Conservation (phyloP, 176 grass and related monocot species). For the Carex parvula region DNA sequence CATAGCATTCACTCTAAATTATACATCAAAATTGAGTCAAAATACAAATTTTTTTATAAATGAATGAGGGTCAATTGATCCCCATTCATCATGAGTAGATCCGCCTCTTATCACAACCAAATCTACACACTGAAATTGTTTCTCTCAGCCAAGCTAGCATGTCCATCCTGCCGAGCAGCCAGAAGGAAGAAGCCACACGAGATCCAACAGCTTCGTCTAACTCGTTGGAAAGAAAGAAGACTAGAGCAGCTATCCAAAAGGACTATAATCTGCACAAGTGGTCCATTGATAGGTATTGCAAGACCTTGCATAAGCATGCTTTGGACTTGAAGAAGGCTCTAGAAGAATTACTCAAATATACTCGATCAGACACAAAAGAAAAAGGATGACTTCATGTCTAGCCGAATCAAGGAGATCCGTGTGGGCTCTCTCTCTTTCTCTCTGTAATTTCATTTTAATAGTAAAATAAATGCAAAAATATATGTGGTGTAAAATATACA, state of each 20-base stretch:
- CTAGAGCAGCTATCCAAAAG: neutral
- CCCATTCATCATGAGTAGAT: too few species aligned
- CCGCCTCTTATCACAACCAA: neutral
- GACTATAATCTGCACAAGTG: neutral
- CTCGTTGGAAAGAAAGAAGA: neutral
- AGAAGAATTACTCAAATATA: neutral
- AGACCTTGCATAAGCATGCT: constrained; percentile 13
- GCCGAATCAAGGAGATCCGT: neutral
- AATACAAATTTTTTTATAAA: too few species aligned
- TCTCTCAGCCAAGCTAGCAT: neutral
- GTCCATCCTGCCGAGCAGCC: neutral
- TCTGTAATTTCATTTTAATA: neutral
- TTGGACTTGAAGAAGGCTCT: neutral
- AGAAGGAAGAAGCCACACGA: neutral
- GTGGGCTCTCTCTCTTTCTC: neutral
- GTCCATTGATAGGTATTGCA: neutral
- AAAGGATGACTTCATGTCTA: neutral
- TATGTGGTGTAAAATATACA: neutral
- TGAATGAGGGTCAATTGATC: too few species aligned
- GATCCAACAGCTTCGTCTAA: neutral
- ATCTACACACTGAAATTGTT: neutral
- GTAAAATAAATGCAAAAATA: neutral
- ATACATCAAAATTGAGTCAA: too few species aligned
- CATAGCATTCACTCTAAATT: too few species aligned
- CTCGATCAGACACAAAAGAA: neutral